These are phyloP conservation scores for Hanseniaspora sp. DNA, from an alignment of 1,139 yeast genomes.

Conservation along the genomic window DNA sequence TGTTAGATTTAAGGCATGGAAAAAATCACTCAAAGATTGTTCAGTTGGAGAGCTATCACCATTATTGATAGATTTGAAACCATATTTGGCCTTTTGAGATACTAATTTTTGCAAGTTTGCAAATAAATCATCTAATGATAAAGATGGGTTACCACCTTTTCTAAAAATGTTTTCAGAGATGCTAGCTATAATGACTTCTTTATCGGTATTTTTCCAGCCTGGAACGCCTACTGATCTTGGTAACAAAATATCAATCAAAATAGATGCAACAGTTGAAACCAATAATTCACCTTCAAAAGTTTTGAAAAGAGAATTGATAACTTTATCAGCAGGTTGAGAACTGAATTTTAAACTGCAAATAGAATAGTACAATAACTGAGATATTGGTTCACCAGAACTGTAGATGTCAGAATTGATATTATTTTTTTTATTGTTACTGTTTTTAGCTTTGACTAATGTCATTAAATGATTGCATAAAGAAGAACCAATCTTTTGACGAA, in stretches of 20 bases:
- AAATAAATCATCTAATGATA: conserved; percentile 2
- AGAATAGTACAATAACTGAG: not conserved
- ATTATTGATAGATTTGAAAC: not conserved
- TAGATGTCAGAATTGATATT: not conserved
- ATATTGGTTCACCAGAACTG: not conserved
- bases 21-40: conserved; percentile 1
- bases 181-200: not conserved
- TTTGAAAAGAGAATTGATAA: not conserved
- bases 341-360: not conserved
- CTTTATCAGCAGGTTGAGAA: conserved; percentile 2
- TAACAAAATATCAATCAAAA: not conserved
- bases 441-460: not conserved
- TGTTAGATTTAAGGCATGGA: not conserved
- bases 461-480: not conserved
- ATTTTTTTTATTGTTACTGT: not conserved
- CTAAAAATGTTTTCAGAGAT: not conserved
- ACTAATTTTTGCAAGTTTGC: not conserved
- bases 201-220: not conserved
- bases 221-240: conserved; percentile 6
- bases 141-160: not conserved
- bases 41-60: conserved; percentile 1
- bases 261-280: not conserved
- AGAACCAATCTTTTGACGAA: not conserved
- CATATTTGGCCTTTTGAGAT: not conserved
- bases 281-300: conserved; percentile 3